These are phyloP conservation scores for Ganoderma resinaceum DNA, from an alignment of 1,284 basidiomycete species.

Conservation along the genomic window DNA sequence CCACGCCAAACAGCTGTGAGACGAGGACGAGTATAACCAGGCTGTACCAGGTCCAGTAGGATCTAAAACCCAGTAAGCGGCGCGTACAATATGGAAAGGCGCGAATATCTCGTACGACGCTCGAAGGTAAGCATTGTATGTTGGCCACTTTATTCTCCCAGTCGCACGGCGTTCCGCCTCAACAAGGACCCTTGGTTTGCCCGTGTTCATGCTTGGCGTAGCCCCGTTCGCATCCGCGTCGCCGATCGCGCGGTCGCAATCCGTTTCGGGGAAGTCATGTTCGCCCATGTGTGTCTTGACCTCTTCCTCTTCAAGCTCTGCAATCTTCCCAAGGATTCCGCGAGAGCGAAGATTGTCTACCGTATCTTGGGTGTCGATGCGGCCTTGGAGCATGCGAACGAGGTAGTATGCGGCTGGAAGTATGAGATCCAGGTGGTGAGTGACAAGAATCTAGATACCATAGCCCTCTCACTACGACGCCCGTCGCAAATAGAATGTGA, in stretches of 20 bases:
- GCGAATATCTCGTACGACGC: constrained; percentile 54
- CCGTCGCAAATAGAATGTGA: too few relatives aligned
- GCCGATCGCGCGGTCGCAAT: constrained; percentile 12
- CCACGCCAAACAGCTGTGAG: constrained; percentile 55
- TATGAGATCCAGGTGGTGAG: constrained; percentile 81
- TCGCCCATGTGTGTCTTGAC: constrained; percentile 41
- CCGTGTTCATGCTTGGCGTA: constrained; percentile 36
- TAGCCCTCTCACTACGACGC: background rate
- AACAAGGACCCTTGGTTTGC: constrained; percentile 69
- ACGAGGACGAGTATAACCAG: constrained; percentile 55
- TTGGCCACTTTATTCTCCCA: constrained; percentile 80
- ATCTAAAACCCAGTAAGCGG: constrained; percentile 43
- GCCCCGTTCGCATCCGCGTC: constrained; percentile 29
- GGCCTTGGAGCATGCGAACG: constrained; percentile 77
- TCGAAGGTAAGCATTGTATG: constrained; percentile 81
- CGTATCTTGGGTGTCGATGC: constrained; percentile 73
- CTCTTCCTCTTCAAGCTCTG: constrained; percentile 47
- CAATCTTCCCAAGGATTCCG: constrained; percentile 67
- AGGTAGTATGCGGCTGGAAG: constrained; percentile 73
- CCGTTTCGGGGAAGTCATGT: constrained; percentile 39
- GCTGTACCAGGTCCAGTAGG: constrained; percentile 70
- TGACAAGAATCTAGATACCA: constrained; percentile 62
- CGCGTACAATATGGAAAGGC: background rate
- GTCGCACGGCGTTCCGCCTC: constrained; percentile 75
- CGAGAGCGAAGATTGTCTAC: constrained; percentile 63